phyloP scores from a whole-genome alignment of 805 yeast genomes.

The Candida anglica region DNA sequence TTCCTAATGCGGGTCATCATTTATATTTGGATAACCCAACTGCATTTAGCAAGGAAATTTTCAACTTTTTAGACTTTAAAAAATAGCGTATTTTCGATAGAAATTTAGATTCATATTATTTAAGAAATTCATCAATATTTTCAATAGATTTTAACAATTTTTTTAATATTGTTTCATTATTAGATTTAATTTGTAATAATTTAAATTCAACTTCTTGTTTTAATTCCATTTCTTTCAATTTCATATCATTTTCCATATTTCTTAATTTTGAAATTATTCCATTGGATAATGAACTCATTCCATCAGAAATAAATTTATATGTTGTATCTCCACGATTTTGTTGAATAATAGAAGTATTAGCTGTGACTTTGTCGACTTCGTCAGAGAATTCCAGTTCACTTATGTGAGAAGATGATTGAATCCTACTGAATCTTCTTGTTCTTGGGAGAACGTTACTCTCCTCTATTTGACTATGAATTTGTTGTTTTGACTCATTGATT shows the following conservation, averaged over 20 bases:
- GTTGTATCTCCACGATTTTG: too few species aligned
- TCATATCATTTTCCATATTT: conserved; percentile 9
- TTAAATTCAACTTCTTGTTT: conserved; percentile 9
- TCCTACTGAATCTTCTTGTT: too few species aligned
- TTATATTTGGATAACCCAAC: conserved; percentile 48
- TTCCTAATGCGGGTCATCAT: conserved; percentile 51
- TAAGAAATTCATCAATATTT: too few species aligned
- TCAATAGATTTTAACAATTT: not conserved
- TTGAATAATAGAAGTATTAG: too few species aligned
- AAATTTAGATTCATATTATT: not conserved
- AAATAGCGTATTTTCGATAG: not conserved
- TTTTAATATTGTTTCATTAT: not conserved
- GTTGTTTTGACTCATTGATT: too few species aligned
- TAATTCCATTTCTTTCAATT: conserved; percentile 7
- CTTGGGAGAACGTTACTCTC: too few species aligned
- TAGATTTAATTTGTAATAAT: conserved; percentile 7
- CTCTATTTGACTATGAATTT: too few species aligned
- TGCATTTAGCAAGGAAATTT: conserved; percentile 25
- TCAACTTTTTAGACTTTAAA: conserved; percentile 25
- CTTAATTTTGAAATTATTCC: conserved; percentile 9
- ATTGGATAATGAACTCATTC: conserved; percentile 7
- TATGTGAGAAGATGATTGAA: too few species aligned
- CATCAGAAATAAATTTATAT: conserved; percentile 6
- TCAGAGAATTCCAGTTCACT: too few species aligned
- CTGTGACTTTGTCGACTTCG: too few species aligned